Conservation (phyloP, 2,329 filamentous ascomycete genomes). For the Hypoxylon sp. region DNA sequence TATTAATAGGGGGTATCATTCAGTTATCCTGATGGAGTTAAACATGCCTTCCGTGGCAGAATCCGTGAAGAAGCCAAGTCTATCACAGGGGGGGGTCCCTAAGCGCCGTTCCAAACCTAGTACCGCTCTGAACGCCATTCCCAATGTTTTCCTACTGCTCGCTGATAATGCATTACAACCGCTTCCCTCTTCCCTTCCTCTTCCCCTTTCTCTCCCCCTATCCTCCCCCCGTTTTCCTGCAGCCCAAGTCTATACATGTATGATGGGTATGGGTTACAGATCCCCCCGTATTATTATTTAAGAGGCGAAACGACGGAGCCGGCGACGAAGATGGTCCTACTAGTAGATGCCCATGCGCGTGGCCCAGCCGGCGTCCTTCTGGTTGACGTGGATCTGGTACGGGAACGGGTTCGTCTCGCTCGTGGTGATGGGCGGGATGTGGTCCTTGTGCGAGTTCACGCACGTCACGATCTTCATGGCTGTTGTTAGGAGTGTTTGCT, state of each 20-base stretch:
- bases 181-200: background rate
- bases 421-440: constrained; percentile 96
- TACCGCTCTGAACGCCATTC: constrained; percentile 25
- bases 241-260: background rate
- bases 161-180: constrained; percentile 10
- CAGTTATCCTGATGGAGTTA: constrained; percentile 31
- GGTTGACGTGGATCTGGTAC: constrained; percentile 91
- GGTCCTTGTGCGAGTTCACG: constrained; percentile 90
- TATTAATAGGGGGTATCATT: constrained; percentile 36
- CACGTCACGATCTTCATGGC: constrained; percentile 91
- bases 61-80: constrained; percentile 40
- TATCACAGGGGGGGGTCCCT: constrained; percentile 23
- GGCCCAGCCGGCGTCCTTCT: constrained; percentile 84
- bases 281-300: too few species aligned
- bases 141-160: background rate
- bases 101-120: constrained; percentile 20
- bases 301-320: background rate
- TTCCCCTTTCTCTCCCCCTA: background rate
- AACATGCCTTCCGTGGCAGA: constrained; percentile 24
- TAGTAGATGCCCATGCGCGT: constrained; percentile 80
- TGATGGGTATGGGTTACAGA: background rate
- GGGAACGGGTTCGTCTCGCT: constrained; percentile 94
- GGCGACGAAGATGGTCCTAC: background rate
- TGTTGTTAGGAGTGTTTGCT: constrained; percentile 87
- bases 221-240: background rate